Evolutionary conservation across 495 filamentous ascomycete genomes (phyloP).

Genomic region (Trichoderma virens): DNA sequence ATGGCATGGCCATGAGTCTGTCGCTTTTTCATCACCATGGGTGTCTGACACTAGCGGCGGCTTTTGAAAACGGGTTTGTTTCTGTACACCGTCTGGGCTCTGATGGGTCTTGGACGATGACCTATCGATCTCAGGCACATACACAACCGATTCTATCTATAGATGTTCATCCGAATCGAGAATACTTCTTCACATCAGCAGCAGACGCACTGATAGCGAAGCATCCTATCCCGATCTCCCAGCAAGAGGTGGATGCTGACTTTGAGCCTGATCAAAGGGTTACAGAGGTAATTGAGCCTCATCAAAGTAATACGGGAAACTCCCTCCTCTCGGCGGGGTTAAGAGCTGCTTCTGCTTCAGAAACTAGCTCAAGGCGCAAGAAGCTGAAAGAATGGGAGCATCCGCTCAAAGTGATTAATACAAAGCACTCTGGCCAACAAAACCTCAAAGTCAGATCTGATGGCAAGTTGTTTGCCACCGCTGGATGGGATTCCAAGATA

Average conservation of each 20-base stretch:
- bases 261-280: neutral
- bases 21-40: slow-evolving; percentile 44
- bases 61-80: slow-evolving; percentile 79
- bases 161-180: slow-evolving; percentile 46
- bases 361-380: slow-evolving; percentile 1
- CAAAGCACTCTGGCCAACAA: slow-evolving; percentile 88
- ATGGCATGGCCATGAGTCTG: slow-evolving; percentile 89
- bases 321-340: slow-evolving; percentile 25
- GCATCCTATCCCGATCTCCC: slow-evolving; percentile 40
- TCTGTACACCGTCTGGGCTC: slow-evolving; percentile 41
- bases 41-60: slow-evolving; percentile 52
- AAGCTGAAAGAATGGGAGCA: slow-evolving; percentile 8
- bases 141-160: slow-evolving; percentile 81
- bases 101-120: slow-evolving; percentile 45
- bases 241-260: neutral
- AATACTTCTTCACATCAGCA: slow-evolving; percentile 71
- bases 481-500: slow-evolving; percentile 80
- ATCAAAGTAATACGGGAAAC: slow-evolving; percentile 6
- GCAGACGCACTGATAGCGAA: slow-evolving; percentile 57
- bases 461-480: slow-evolving; percentile 77
- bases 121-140: slow-evolving; percentile 63
- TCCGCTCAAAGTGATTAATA: slow-evolving; percentile 42
- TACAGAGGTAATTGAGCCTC: neutral
- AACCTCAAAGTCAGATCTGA: slow-evolving; percentile 69
- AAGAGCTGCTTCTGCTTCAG: slow-evolving; percentile 15